A percentile compares a stretch with the other conserved stretches of the same genome.
phyloP scores from a whole-genome alignment of 371 early-diverging fungal species.

The Apophysomyces ossiformis region DNA sequence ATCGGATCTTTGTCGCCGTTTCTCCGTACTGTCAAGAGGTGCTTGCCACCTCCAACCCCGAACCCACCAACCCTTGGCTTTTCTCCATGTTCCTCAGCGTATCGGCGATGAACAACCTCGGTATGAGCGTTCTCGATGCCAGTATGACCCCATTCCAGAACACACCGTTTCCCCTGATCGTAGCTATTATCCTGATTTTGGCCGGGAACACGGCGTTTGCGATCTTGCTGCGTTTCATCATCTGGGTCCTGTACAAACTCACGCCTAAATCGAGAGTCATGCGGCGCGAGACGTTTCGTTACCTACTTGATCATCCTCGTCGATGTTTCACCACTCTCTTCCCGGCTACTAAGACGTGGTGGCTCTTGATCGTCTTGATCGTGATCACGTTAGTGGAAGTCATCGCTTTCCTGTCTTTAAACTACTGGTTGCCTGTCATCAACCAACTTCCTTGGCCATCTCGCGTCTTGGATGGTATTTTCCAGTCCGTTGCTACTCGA shows the following conservation, averaged over 20 bases:
- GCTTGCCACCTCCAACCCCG: conserved; percentile 20
- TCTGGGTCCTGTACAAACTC: conserved; percentile 40
- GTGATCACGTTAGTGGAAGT: conserved; percentile 40
- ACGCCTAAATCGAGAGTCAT: conserved; percentile 36
- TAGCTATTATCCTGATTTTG: conserved; percentile 34
- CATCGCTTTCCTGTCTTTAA: conserved; percentile 33
- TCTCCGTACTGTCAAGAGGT: conserved; percentile 38
- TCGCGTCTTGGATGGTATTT: conserved; percentile 39
- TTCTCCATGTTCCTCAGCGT: conserved; percentile 42
- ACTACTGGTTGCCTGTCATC: conserved; percentile 46
- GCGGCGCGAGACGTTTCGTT: conserved; percentile 39
- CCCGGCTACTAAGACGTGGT: conserved; percentile 45
- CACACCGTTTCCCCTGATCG: conserved; percentile 29
- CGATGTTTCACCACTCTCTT: conserved; percentile 50
- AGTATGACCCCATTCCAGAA: conserved; percentile 48
- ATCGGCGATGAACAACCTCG: conserved; percentile 47
- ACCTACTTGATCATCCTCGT: conserved; percentile 50
- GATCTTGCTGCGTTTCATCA: conserved; percentile 34
- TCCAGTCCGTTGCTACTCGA: conserved; percentile 48
- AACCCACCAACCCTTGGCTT: conserved; percentile 39
- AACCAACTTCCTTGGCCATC: conserved; percentile 33
- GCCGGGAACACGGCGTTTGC: conserved; percentile 53
- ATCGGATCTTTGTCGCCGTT: conserved; percentile 37
- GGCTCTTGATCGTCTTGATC: conserved; percentile 40
- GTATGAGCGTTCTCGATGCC: conserved; percentile 33